A percentile compares a stretch with the other conserved stretches of the same genome.
phyloP scores from a whole-genome alignment of 2,329 filamentous ascomycete species.

The Diaporthe eres region DNA sequence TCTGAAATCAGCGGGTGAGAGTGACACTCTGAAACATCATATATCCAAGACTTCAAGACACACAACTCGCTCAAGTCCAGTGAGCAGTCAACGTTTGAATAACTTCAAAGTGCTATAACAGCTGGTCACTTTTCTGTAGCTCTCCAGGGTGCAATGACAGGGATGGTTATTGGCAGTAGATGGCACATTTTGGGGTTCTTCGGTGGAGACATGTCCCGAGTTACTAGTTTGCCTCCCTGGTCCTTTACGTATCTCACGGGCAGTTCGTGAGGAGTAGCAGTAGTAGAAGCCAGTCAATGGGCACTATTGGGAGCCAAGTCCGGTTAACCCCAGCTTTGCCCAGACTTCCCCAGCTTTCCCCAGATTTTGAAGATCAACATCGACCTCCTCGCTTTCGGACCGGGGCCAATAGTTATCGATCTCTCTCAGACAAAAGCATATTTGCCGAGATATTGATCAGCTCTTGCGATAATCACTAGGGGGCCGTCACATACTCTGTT shows the following conservation, averaged over 20 bases:
- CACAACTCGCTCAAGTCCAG: neutral
- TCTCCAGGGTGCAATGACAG: neutral
- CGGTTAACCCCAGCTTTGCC: neutral
- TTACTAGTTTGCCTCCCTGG: neutral
- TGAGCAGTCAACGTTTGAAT: neutral
- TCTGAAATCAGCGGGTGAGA: too few relatives aligned
- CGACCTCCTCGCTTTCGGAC: neutral
- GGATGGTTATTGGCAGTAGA: neutral
- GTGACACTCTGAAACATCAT: neutral
- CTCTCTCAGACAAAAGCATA: neutral
- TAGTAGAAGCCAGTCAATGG: neutral
- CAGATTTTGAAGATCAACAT: neutral
- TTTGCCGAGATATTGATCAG: neutral
- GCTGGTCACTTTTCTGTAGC: neutral
- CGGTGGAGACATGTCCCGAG: neutral
- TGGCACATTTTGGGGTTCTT: neutral
- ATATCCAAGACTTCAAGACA: neutral
- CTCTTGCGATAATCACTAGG: neutral
- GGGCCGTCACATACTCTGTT: neutral
- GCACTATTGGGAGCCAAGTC: neutral
- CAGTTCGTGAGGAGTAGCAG: constrained; percentile 9
- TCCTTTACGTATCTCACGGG: neutral
- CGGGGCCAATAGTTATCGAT: neutral
- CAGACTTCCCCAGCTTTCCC: constrained; percentile 1
- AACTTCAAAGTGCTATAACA: neutral